Conservation (phyloP, 129 eudicot genomes). For the Lactuca sativa region DNA sequence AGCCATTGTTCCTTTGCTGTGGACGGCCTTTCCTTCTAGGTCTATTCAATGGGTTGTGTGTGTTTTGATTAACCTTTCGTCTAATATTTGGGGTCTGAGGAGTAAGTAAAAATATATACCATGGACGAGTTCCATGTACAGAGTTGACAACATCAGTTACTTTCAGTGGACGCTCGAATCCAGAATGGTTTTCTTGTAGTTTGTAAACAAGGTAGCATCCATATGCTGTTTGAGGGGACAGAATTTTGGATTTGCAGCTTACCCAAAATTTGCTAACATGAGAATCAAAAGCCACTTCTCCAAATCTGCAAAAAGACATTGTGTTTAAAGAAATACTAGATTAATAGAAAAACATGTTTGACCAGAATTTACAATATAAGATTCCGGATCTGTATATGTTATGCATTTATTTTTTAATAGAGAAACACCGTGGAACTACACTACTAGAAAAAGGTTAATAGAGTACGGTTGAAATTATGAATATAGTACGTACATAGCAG, state of each 20-base stretch:
- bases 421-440: too few species aligned
- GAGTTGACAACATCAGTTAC: background rate
- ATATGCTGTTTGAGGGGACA: conserved; percentile 15
- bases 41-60: conserved; percentile 11
- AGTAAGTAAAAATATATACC: conserved; percentile 1
- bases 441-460: too few species aligned
- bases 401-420: too few species aligned
- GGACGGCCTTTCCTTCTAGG: conserved; percentile 8
- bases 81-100: conserved; percentile 16
- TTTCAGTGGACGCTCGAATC: background rate
- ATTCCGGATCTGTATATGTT: too few species aligned
- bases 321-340: too few species aligned
- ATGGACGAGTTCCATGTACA: background rate
- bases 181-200: background rate
- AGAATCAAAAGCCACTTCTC: conserved; percentile 1
- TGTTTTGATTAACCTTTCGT: background rate
- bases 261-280: background rate
- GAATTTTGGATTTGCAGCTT: background rate
- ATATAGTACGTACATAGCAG: too few species aligned
- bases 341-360: too few species aligned
- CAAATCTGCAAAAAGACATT: background rate
- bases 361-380: too few species aligned
- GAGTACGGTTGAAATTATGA: too few species aligned
- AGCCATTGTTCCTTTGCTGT: background rate
- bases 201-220: conserved; percentile 15